Evolutionary conservation across 2,329 filamentous ascomycete species (phyloP).

Genomic region (Sclerotiophoma versabilis): DNA sequence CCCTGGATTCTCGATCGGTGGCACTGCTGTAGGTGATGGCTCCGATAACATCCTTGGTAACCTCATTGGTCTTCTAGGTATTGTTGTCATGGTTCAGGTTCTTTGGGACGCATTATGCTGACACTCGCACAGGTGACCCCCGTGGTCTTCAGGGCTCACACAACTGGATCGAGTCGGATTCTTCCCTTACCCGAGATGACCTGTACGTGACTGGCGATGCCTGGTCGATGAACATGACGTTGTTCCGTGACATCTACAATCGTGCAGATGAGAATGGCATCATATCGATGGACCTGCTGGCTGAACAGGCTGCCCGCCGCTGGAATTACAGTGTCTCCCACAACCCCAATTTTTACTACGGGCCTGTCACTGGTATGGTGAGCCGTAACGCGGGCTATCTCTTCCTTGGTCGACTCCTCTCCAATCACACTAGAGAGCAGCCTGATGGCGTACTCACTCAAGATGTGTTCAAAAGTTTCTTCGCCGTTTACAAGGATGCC

Average conservation of each 20-base stretch:
- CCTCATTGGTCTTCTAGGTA: slow-evolving; percentile 52
- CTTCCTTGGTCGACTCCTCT: slow-evolving; percentile 43
- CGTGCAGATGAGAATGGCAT: slow-evolving; percentile 23
- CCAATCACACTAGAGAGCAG: slow-evolving; percentile 25
- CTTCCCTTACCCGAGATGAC: slow-evolving; percentile 52
- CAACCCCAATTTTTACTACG: slow-evolving; percentile 64
- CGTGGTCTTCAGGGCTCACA: slow-evolving; percentile 55
- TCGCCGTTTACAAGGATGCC: slow-evolving; percentile 53
- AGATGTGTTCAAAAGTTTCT: slow-evolving; percentile 56
- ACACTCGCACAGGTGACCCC: slow-evolving; percentile 46
- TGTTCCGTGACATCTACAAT: slow-evolving; percentile 56
- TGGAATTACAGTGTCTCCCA: slow-evolving; percentile 57
- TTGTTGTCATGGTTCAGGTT: slow-evolving; percentile 23
- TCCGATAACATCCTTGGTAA: slow-evolving; percentile 52
- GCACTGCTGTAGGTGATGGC: slow-evolving; percentile 38
- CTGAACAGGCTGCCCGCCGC: slow-evolving; percentile 45
- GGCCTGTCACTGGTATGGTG: slow-evolving; percentile 60
- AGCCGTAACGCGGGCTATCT: slow-evolving; percentile 56
- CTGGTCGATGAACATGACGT: slow-evolving; percentile 52
- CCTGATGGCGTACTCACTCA: slow-evolving; percentile 27
- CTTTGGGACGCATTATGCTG: slow-evolving; percentile 38
- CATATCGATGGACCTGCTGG: slow-evolving; percentile 25
- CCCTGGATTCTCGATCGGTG: slow-evolving; percentile 61
- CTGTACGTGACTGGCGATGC: slow-evolving; percentile 52
- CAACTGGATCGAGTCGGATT: slow-evolving; percentile 54